These are phyloP conservation scores for Hyaloscypha hepaticicola DNA, from an alignment of 495 filamentous ascomycete species.

Conservation along the genomic window DNA sequence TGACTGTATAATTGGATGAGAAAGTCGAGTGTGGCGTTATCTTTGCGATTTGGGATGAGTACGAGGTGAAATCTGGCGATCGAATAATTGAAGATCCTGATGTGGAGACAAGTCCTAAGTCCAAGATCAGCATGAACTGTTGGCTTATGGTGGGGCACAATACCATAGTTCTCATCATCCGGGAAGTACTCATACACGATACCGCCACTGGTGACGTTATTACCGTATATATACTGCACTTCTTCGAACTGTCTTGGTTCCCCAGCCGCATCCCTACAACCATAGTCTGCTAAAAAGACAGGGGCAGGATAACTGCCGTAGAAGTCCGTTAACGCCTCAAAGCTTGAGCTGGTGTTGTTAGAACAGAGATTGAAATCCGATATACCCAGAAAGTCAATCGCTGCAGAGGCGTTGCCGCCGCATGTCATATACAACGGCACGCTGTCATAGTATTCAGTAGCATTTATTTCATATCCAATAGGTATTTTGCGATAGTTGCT, in stretches of 20 bases:
- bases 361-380: not conserved
- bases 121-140: not conserved
- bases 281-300: slow-evolving; percentile 95
- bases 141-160: not conserved
- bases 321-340: slow-evolving; percentile 49
- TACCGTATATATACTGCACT: slow-evolving; percentile 73
- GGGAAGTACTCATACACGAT: slow-evolving; percentile 97
- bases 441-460: not conserved
- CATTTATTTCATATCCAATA: not conserved
- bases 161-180: slow-evolving; percentile 56
- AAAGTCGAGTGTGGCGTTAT: not conserved
- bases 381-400: not conserved
- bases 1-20: not conserved
- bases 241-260: slow-evolving; percentile 76
- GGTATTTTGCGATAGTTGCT: slow-evolving; percentile 38
- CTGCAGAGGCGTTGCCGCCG: not conserved
- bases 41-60: not conserved
- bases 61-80: not conserved
- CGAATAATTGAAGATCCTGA: not conserved
- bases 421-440: not conserved
- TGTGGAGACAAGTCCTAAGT: not conserved
- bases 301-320: slow-evolving; percentile 84
- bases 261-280: slow-evolving; percentile 69
- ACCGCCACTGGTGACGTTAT: slow-evolving; percentile 78
- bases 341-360: not conserved